Conservation (phyloP, 345 rosid species). For the Eucalyptus marginata region DNA sequence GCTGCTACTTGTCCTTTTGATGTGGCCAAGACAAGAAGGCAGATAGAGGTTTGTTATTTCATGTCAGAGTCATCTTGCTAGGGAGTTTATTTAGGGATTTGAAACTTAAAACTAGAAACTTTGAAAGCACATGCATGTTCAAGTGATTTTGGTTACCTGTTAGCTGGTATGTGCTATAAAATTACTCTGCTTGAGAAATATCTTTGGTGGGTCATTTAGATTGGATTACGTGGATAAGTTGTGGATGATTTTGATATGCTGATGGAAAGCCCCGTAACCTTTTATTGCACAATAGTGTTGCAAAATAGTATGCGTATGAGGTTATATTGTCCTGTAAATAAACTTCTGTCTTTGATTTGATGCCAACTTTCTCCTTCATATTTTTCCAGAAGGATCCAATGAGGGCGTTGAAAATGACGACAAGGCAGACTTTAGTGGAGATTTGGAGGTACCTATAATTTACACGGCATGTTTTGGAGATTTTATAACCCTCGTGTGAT, state of each 20-base stretch:
- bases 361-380: neutral
- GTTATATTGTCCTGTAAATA: neutral
- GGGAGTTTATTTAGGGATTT: neutral
- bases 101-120: neutral
- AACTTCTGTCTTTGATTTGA: neutral
- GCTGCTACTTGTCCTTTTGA: conserved; percentile 91
- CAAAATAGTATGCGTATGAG: neutral
- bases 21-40: conserved; percentile 94
- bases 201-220: neutral
- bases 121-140: neutral
- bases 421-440: conserved; percentile 57
- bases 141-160: neutral
- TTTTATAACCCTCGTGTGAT: neutral
- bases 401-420: conserved; percentile 74
- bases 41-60: conserved; percentile 18
- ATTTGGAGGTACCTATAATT: conserved; percentile 61
- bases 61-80: neutral
- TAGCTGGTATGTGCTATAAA: neutral
- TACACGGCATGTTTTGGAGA: neutral
- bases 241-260: neutral
- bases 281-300: neutral
- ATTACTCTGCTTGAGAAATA: neutral
- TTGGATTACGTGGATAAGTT: neutral
- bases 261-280: neutral
- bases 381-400: conserved; percentile 58